Evolutionary conservation across 352 stramenopile species (phyloP).

Genomic region (Plasmopara viticola): DNA sequence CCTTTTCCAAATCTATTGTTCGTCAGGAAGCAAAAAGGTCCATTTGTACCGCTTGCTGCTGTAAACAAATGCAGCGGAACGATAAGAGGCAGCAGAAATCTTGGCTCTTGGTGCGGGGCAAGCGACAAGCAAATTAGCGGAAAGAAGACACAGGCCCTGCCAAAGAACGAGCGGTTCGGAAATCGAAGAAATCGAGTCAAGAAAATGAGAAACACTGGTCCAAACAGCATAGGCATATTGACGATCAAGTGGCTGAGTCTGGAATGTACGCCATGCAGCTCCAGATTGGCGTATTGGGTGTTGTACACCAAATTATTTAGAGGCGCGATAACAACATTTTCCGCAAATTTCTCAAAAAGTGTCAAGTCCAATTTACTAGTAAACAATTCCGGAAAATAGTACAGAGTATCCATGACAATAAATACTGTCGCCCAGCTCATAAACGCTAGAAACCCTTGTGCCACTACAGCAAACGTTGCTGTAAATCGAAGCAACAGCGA

Average conservation of each 20-base stretch:
- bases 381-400: conserved; percentile 36
- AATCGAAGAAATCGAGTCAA: conserved; percentile 27
- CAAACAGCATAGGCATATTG: conserved; percentile 93
- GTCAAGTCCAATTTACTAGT: conserved; percentile 5
- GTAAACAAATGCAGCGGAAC: conserved; percentile 77
- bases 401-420: conserved; percentile 50
- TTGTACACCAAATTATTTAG: conserved; percentile 92
- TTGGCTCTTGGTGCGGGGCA: conserved; percentile 91
- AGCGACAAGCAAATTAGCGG: conserved; percentile 81
- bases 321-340: conserved; percentile 46
- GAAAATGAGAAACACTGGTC: conserved; percentile 68
- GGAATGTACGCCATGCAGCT: conserved; percentile 88
- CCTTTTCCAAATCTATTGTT: conserved; percentile 11
- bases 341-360: conserved; percentile 10
- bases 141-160: conserved; percentile 40
- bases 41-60: conserved; percentile 14
- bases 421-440: conserved; percentile 23
- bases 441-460: conserved; percentile 52
- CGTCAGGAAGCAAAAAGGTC: conserved; percentile 17
- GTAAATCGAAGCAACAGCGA: conserved; percentile 18
- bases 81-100: conserved; percentile 86
- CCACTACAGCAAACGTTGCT: conserved; percentile 18
- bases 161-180: conserved; percentile 23
- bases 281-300: conserved; percentile 82
- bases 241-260: conserved; percentile 80